These are phyloP conservation scores for Penicillium sp. DNA, from an alignment of 2,329 filamentous ascomycete species.

Conservation along the genomic window DNA sequence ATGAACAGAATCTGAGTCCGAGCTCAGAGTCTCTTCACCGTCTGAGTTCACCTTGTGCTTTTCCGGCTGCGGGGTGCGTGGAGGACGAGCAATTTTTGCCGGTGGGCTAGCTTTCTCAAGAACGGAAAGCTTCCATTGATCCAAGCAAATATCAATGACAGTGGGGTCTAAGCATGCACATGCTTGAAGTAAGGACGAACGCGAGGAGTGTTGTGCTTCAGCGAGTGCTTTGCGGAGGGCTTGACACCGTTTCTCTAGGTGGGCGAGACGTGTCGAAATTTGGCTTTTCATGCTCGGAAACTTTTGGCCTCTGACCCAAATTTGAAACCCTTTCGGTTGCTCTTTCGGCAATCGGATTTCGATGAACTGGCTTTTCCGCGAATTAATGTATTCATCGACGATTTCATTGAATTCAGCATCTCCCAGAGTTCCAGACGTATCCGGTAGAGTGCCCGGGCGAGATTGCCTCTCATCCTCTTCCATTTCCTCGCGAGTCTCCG, in stretches of 20 bases:
- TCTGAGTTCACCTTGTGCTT: neutral
- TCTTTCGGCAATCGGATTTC: neutral
- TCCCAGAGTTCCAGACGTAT: neutral
- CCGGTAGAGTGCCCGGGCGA: too few species aligned
- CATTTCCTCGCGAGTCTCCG: neutral
- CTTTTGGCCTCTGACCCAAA: neutral
- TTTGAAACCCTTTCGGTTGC: neutral
- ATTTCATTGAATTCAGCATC: neutral
- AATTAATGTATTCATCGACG: neutral
- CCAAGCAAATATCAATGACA: neutral
- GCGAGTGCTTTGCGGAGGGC: neutral
- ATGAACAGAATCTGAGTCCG: neutral
- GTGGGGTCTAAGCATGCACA: neutral
- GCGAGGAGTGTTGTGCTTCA: neutral
- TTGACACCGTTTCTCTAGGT: neutral
- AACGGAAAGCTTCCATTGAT: neutral
- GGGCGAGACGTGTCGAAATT: neutral
- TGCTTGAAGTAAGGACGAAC: neutral
- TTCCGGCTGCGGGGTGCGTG: neutral
- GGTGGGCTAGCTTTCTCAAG: neutral
- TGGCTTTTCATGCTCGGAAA: neutral
- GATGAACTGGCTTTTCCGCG: neutral
- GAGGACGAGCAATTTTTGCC: neutral
- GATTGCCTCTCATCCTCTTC: neutral
- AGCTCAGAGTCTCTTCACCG: neutral